Base-by-base conservation (phyloP, 2,329 filamentous ascomycete species). In the Aspergillus fructus region DNA sequence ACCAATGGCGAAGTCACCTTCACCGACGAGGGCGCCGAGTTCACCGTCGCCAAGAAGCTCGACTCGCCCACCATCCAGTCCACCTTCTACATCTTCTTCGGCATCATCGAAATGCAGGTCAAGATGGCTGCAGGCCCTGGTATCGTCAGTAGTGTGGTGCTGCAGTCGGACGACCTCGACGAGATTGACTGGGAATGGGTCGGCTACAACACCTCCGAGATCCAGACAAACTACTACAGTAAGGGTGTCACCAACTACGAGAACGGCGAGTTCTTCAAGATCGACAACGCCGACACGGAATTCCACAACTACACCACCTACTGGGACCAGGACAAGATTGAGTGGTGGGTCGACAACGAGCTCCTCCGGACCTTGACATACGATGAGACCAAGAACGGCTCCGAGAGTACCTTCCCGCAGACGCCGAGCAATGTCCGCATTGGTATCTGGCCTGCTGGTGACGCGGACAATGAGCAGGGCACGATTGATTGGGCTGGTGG, bases 161-260 rank as follows among this genome's bases (percentile, higher is more conserved):
- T 93, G 73, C 82, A 94, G 63, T 93, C 89, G 50, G 89, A 94
- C 65, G 88, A 92, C 66, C 81, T 93, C 13, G 92, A 96, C 71
- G 91, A 96, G 75, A 87, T 96, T 41, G 92, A 96, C 70, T 93
- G 90, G 74, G 74, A 76, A 55, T 75, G 74, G 73, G 63, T 76
- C 21, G 76, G 76, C 49, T 71, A 71, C 49, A 73, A 76, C 60
- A 70, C 68, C 23, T 68, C 58, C 40, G 55, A 63, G 37, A 75
- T 77, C 34, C 93, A 97, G 76, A 89, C 88, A 67, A 97, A 99
- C 78, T 99, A 96, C 79, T 99, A 97, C 67, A 91, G 93, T 74
- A 96, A 97, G 77, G 94, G 94, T 65, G 90, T 89, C 0, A 68
- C 68, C 1, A 82, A 84, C 4, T 96, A 93, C 78, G 90, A 93